phyloP scores from a whole-genome alignment of 768 basidiomycete species.

The Suillus spraguei region DNA sequence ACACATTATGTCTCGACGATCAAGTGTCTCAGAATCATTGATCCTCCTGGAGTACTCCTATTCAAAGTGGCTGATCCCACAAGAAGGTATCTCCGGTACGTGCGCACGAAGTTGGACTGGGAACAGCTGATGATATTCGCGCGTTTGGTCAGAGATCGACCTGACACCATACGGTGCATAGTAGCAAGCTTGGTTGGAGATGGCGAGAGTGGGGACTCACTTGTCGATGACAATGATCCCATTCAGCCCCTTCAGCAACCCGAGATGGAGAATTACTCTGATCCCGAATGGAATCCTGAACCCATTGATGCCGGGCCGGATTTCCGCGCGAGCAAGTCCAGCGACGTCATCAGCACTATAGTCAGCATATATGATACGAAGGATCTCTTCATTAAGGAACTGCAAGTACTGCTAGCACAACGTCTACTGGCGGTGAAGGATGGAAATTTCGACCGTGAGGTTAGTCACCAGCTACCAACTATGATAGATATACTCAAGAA shows the following conservation, averaged over 20 bases:
- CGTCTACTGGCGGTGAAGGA: constrained; percentile 79
- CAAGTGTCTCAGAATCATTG: constrained; percentile 84
- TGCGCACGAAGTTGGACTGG: not conserved
- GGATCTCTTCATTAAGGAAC: constrained; percentile 93
- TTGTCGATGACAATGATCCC: constrained; percentile 85
- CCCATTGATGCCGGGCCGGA: constrained; percentile 96
- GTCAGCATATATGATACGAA: constrained; percentile 98
- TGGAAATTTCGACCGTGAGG: constrained; percentile 75
- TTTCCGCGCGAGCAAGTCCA: constrained; percentile 88
- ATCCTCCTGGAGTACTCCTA: constrained; percentile 90
- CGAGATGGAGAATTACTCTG: constrained; percentile 84
- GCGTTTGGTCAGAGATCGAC: constrained; percentile 59
- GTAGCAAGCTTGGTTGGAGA: constrained; percentile 90
- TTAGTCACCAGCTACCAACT: constrained; percentile 21
- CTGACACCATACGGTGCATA: constrained; percentile 93
- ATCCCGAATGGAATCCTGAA: constrained; percentile 95
- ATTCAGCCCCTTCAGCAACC: constrained; percentile 73
- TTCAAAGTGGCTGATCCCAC: constrained; percentile 96
- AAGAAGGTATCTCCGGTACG: constrained; percentile 81
- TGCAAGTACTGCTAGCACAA: constrained; percentile 90
- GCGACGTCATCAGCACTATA: constrained; percentile 93
- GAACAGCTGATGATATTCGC: constrained; percentile 8
- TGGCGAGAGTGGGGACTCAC: constrained; percentile 75
- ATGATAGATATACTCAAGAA: constrained; percentile 12
- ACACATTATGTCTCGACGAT: constrained; percentile 92